Conservation (phyloP, 1,284 basidiomycete species). For the Phellopilus nigrolimitatus region DNA sequence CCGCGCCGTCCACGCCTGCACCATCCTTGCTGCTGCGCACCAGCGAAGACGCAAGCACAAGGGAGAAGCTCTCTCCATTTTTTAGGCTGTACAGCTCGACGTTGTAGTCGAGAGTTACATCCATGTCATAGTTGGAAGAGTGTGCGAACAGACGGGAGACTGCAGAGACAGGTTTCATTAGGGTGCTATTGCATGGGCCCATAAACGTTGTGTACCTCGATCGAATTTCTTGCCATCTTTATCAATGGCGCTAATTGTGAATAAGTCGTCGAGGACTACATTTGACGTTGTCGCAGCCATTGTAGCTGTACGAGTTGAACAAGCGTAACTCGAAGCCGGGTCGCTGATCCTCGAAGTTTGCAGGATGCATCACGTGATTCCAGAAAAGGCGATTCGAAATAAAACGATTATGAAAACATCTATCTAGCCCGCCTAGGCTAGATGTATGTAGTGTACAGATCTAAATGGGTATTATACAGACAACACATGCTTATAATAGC, state of each 20-base stretch:
- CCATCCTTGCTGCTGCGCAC: slow-evolving; percentile 52
- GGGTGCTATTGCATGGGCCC: slow-evolving; percentile 7
- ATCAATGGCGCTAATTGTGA: slow-evolving; percentile 81
- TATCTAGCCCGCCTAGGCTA: too few species aligned
- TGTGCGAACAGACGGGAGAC: slow-evolving; percentile 84
- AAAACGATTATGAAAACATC: too few species aligned
- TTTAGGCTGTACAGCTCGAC: slow-evolving; percentile 79
- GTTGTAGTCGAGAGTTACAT: slow-evolving; percentile 88
- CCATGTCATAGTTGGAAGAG: slow-evolving; percentile 87
- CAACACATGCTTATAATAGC: too few species aligned
- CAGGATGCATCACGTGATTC: background rate
- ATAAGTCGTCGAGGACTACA: slow-evolving; percentile 87
- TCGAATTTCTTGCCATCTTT: slow-evolving; percentile 97
- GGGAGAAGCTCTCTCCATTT: slow-evolving; percentile 70
- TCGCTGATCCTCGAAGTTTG: too few species aligned
- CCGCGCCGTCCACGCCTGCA: slow-evolving; percentile 39
- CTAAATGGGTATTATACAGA: too few species aligned
- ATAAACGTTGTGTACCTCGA: slow-evolving; percentile 58
- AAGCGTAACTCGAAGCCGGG: too few species aligned
- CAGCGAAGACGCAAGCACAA: slow-evolving; percentile 84
- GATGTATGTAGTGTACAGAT: too few species aligned
- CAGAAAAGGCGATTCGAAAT: too few species aligned
- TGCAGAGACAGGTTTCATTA: slow-evolving; percentile 28
- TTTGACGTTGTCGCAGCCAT: slow-evolving; percentile 68
- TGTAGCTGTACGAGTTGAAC: background rate